A percentile compares a stretch with the other conserved stretches of the same genome.
These are phyloP conservation scores for Anacardium occidentale DNA, from an alignment of 345 rosid genomes.

Conservation along the genomic window DNA sequence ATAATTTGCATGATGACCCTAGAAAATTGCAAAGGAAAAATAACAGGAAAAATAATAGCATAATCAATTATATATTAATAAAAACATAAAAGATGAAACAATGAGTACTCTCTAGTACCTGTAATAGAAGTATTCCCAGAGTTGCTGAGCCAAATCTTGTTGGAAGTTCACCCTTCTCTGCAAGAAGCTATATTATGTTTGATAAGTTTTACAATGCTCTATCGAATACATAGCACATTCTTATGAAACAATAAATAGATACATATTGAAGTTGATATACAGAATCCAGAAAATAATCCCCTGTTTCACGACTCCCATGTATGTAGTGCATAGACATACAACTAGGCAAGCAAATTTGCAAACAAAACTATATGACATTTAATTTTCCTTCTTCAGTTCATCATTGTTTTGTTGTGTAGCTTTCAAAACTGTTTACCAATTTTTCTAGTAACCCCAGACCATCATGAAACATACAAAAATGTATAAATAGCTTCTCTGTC, in stretches of 20 bases:
- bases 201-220: conserved; percentile 35
- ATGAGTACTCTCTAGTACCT: conserved; percentile 46
- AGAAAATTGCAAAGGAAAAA: conserved; percentile 9
- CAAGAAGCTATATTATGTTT: conserved; percentile 73
- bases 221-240: not conserved
- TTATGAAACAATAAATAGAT: not conserved
- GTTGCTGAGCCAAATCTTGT: conserved; percentile 98
- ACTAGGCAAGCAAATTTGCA: not conserved
- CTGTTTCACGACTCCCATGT: not conserved
- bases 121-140: conserved; percentile 92
- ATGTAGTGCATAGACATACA: not conserved
- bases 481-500: not conserved
- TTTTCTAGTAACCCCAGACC: not conserved
- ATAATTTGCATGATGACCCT: conserved; percentile 23
- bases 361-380: not conserved
- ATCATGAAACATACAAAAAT: not conserved
- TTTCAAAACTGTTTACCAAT: not conserved
- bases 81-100: not conserved
- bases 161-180: conserved; percentile 98
- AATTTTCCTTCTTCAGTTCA: not conserved
- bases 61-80: not conserved
- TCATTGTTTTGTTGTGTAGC: not conserved
- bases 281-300: not conserved
- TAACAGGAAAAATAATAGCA: conserved; percentile 18
- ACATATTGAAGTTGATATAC: not conserved